Conservation (phyloP, 495 filamentous ascomycete genomes). For the Bryoglossum gracile region DNA sequence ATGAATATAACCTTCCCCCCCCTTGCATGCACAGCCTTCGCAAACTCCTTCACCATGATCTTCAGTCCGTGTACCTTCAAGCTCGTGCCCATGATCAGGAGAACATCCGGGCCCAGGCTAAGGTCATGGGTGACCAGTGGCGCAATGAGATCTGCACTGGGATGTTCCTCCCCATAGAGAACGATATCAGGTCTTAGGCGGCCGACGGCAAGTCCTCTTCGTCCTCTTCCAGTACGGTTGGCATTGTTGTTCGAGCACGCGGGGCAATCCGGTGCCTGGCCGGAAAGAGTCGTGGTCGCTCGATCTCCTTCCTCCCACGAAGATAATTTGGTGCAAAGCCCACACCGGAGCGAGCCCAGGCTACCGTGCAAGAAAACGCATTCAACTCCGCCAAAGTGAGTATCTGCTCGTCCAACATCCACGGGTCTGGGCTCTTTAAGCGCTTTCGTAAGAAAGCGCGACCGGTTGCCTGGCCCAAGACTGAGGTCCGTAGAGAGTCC, state of each 20-base stretch:
- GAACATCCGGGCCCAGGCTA: conserved; percentile 50
- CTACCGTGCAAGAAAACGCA: conserved; percentile 63
- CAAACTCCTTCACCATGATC: conserved; percentile 58
- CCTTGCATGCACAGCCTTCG: conserved; percentile 58
- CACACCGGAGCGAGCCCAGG: conserved; percentile 52
- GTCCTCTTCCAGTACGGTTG: conserved; percentile 50
- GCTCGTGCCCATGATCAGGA: conserved; percentile 62
- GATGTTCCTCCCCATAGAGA: conserved; percentile 64
- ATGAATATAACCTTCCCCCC: conserved; percentile 61
- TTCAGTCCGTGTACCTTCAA: conserved; percentile 63
- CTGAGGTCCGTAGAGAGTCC: conserved; percentile 48
- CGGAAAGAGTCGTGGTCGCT: conserved; percentile 41
- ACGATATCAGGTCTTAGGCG: conserved; percentile 61
- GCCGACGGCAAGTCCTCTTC: conserved; percentile 55
- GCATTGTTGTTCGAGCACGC: conserved; percentile 49
- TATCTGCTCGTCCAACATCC: conserved; percentile 13
- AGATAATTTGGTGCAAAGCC: conserved; percentile 49
- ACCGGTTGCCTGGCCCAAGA: conserved; percentile 48
- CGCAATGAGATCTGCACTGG: conserved; percentile 53
- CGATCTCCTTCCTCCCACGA: conserved; percentile 51
- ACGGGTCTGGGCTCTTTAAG: conserved; percentile 13
- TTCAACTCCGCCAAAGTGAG: conserved; percentile 37
- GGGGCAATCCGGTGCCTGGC: conserved; percentile 55
- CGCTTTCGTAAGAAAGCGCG: conserved; percentile 32
- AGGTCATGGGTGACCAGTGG: conserved; percentile 57